Evolutionary conservation across 805 yeast species (phyloP).

Genomic region (Wickerhamiella siamensis): DNA sequence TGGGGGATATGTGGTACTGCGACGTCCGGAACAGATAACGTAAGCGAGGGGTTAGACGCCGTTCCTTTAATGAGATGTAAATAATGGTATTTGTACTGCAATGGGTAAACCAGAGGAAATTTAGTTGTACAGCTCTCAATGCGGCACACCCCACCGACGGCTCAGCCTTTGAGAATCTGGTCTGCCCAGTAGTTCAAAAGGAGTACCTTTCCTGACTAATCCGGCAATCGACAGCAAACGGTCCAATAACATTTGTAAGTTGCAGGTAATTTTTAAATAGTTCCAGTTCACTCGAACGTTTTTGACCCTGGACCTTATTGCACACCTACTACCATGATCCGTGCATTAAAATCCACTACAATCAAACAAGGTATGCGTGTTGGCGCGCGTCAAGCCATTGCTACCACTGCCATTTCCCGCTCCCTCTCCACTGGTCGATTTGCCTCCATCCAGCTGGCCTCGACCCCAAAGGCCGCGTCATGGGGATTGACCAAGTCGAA

Average conservation of each 20-base stretch:
- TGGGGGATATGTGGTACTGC: too few species aligned
- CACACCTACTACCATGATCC: conserved; percentile 1
- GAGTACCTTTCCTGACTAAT: background rate
- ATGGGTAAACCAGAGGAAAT: too few species aligned
- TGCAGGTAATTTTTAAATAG: too few species aligned
- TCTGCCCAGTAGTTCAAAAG: too few species aligned
- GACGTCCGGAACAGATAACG: too few species aligned
- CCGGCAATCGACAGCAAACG: background rate
- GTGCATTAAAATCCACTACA: conserved; percentile 2
- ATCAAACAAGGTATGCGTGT: conserved; percentile 2
- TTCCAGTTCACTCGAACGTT: too few species aligned
- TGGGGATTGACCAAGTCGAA: background rate
- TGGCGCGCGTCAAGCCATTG: background rate
- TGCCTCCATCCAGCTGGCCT: background rate
- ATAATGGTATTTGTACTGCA: too few species aligned
- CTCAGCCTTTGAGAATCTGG: background rate
- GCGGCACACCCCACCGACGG: too few species aligned
- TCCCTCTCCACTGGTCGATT: background rate
- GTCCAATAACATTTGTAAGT: background rate
- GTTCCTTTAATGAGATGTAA: too few species aligned
- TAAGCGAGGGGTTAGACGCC: too few species aligned
- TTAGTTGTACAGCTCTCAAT: too few species aligned
- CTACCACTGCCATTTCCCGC: background rate
- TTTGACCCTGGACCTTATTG: background rate
- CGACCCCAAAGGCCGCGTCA: background rate